phyloP scores from a whole-genome alignment of 805 yeast species.

The Suhomyces xylopsoci region DNA sequence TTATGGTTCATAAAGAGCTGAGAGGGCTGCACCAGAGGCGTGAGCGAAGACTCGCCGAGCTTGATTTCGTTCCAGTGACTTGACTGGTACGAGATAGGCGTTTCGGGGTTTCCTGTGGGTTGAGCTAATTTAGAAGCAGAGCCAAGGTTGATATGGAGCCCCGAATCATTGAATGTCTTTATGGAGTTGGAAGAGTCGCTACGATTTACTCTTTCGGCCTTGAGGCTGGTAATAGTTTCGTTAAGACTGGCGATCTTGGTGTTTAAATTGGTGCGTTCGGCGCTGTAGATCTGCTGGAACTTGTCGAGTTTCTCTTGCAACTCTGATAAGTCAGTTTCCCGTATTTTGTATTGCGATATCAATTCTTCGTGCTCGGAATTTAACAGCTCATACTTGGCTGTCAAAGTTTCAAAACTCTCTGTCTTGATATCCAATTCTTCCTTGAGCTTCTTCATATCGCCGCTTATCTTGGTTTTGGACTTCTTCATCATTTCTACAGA shows the following conservation, averaged over 20 bases:
- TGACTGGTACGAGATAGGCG: constrained; percentile 1
- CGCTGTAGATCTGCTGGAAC: constrained; percentile 27
- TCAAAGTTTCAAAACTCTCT: constrained; percentile 14
- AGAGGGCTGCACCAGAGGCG: constrained; percentile 13
- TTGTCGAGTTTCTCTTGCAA: constrained; percentile 29
- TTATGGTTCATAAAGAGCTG: constrained; percentile 6
- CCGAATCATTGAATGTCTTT: constrained; percentile 2
- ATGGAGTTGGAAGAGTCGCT: neutral
- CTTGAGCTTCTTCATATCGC: constrained; percentile 33
- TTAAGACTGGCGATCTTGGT: constrained; percentile 22
- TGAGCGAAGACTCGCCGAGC: constrained; percentile 48
- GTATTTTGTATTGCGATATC: constrained; percentile 17
- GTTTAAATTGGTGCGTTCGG: constrained; percentile 28
- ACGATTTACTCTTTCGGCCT: neutral
- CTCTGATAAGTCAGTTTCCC: constrained; percentile 21
- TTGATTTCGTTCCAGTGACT: constrained; percentile 21
- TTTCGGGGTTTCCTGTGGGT: constrained; percentile 2
- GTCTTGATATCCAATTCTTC: constrained; percentile 11
- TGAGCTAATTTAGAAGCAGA: constrained; percentile 7
- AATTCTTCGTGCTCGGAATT: constrained; percentile 12
- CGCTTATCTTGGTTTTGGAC: constrained; percentile 24
- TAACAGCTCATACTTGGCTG: constrained; percentile 18
- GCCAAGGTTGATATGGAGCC: constrained; percentile 17
- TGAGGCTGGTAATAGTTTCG: constrained; percentile 15
- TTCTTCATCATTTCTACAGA: constrained; percentile 29